Evolutionary conservation across 768 basidiomycete species (phyloP).

Genomic region (Russula compacta): DNA sequence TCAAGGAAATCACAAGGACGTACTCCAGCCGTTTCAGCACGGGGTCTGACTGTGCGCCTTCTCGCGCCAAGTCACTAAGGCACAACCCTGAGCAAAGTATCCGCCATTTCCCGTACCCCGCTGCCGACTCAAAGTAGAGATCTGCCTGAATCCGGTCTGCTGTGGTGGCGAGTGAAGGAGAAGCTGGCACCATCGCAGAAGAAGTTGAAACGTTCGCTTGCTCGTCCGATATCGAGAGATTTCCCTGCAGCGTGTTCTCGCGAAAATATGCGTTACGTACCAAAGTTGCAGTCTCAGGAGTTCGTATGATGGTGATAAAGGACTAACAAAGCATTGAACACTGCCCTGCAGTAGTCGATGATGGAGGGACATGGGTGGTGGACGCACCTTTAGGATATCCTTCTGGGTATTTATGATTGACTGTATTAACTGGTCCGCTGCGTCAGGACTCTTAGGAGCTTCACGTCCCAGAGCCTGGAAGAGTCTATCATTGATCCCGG

Average conservation of each 20-base stretch:
- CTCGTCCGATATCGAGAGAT: not conserved
- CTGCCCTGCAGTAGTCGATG: not conserved
- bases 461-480: not conserved
- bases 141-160: constrained; percentile 4
- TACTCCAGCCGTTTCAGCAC: constrained; percentile 8
- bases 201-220: not conserved
- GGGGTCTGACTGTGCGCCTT: not conserved
- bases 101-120: constrained; percentile 6
- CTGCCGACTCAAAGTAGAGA: constrained; percentile 6
- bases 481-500: not conserved
- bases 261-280: constrained; percentile 5
- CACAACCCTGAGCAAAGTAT: not conserved
- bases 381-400: not conserved
- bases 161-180: not conserved
- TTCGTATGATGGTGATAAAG: not conserved
- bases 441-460: not conserved
- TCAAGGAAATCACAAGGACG: not conserved
- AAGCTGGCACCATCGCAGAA: not conserved
- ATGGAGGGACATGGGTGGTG: not conserved
- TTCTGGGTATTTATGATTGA: not conserved
- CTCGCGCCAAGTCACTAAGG: not conserved
- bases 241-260: constrained; percentile 1
- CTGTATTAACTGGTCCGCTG: not conserved
- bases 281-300: not conserved
- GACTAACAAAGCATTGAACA: not conserved